Evolutionary conservation across 169 alveolate genomes (phyloP).

Genomic region (Toxoplasma gondii): DNA sequence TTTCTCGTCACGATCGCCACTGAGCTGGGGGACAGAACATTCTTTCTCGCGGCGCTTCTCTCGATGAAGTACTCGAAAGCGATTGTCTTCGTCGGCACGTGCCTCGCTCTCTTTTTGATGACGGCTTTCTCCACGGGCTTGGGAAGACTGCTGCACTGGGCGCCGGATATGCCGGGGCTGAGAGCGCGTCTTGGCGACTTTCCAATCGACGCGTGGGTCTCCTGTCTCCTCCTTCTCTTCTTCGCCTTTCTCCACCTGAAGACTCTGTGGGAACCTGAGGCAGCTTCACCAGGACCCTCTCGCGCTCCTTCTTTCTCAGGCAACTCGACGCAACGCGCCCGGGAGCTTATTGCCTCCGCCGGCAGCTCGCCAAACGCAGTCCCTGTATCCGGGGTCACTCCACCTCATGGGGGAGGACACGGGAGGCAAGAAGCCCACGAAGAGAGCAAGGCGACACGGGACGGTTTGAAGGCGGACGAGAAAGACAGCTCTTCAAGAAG

Average conservation of each 20-base stretch:
- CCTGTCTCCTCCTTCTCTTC: slow-evolving; percentile 7
- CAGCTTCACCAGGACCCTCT: not conserved
- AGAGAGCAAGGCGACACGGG: too few relatives aligned
- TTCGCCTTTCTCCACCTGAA: slow-evolving; percentile 29
- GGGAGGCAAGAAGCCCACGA: too few relatives aligned
- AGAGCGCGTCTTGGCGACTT: not conserved
- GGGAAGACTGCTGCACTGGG: slow-evolving; percentile 38
- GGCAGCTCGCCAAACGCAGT: too few relatives aligned
- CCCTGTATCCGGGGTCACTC: too few relatives aligned
- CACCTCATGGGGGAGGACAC: too few relatives aligned
- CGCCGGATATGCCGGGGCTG: slow-evolving; percentile 16
- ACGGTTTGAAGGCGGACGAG: too few relatives aligned
- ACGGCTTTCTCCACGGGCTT: slow-evolving; percentile 26
- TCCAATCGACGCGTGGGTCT: not conserved
- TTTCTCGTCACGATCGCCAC: slow-evolving; percentile 55
- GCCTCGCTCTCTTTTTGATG: slow-evolving; percentile 29
- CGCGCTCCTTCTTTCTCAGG: not conserved
- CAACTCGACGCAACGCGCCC: too few relatives aligned
- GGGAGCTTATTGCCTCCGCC: too few relatives aligned
- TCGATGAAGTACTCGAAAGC: not conserved
- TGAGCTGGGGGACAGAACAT: slow-evolving; percentile 84
- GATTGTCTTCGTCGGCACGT: slow-evolving; percentile 42
- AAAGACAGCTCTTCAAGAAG: too few relatives aligned
- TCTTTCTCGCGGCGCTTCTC: slow-evolving; percentile 69
- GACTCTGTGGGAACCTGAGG: not conserved